A percentile compares a stretch with the other conserved stretches of the same genome.
phyloP scores from a whole-genome alignment of 805 yeast genomes.

The Nakazawaea wickerhamii region DNA sequence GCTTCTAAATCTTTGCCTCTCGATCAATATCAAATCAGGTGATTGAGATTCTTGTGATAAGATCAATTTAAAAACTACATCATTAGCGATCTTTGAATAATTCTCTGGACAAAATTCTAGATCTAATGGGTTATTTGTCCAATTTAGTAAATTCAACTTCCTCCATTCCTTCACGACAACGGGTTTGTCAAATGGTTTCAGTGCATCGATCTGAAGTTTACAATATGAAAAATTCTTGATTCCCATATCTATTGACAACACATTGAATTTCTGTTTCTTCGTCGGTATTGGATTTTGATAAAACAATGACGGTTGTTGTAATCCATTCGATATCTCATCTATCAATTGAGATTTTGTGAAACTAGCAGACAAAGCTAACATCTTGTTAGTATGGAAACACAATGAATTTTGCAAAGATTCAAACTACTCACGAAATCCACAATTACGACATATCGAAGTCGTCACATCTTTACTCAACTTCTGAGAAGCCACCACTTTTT shows the following conservation, averaged over 20 bases:
- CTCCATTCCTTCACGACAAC: slow-evolving; percentile 26
- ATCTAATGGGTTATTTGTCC: slow-evolving; percentile 14
- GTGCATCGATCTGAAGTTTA: slow-evolving; percentile 15
- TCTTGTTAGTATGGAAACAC: not conserved
- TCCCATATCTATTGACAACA: slow-evolving; percentile 29
- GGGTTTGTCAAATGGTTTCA: not conserved
- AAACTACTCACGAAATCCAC: slow-evolving; percentile 16
- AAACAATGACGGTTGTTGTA: slow-evolving; percentile 3
- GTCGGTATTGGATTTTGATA: slow-evolving; percentile 9
- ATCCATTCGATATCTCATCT: slow-evolving; percentile 4
- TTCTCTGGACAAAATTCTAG: slow-evolving; percentile 23
- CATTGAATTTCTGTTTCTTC: slow-evolving; percentile 11
- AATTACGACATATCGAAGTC: slow-evolving; percentile 14
- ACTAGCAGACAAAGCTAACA: slow-evolving; percentile 7
- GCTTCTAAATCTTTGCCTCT: slow-evolving; percentile 51
- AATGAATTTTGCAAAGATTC: too few relatives aligned
- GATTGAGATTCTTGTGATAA: slow-evolving; percentile 6
- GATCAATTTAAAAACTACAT: slow-evolving; percentile 18
- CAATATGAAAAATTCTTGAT: slow-evolving; percentile 29
- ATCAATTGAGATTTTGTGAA: slow-evolving; percentile 15
- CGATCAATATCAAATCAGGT: slow-evolving; percentile 44
- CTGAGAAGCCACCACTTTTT: slow-evolving; percentile 1
- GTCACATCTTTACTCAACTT: slow-evolving; percentile 14
- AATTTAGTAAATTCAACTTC: slow-evolving; percentile 26
- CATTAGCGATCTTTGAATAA: slow-evolving; percentile 21